Percentiles rank a stretch among this genome's conserved stretches.
phyloP scores from a whole-genome alignment of 176 grass and related monocot species.

The Ensete glaucum region DNA sequence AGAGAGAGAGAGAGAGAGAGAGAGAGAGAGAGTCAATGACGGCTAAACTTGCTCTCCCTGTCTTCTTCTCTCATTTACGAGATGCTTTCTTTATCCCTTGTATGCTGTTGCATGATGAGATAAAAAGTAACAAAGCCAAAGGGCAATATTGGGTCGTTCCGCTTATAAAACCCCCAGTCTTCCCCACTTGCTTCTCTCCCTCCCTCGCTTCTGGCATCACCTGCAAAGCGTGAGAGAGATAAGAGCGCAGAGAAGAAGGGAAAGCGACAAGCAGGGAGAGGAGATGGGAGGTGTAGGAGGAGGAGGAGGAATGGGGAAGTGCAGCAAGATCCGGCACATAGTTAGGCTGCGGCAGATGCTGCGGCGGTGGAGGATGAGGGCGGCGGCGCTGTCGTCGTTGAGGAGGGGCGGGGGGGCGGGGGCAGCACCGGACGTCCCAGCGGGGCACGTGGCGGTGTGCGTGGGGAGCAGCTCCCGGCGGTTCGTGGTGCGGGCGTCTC shows the following conservation, averaged over 20 bases:
- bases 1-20: too few species aligned
- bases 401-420: neutral
- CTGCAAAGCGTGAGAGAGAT: neutral
- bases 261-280: neutral
- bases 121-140: too few species aligned
- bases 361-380: slow-evolving; percentile 53
- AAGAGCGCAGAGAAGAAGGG: slow-evolving; percentile 26
- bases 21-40: too few species aligned
- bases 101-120: too few species aligned
- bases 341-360: slow-evolving; percentile 72
- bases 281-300: neutral
- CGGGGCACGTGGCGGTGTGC: slow-evolving; percentile 71
- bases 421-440: slow-evolving; percentile 26
- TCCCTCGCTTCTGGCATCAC: neutral
- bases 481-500: slow-evolving; percentile 70
- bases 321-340: slow-evolving; percentile 76
- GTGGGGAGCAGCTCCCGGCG: slow-evolving; percentile 58
- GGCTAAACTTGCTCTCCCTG: too few species aligned
- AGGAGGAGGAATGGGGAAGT: slow-evolving; percentile 45
- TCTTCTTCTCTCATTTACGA: too few species aligned
- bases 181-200: neutral
- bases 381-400: slow-evolving; percentile 27
- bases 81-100: too few species aligned
- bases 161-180: neutral
- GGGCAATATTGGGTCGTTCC: neutral